Conservation (phyloP, 2,329 filamentous ascomycete species). For the Aspergillus udagawae region DNA sequence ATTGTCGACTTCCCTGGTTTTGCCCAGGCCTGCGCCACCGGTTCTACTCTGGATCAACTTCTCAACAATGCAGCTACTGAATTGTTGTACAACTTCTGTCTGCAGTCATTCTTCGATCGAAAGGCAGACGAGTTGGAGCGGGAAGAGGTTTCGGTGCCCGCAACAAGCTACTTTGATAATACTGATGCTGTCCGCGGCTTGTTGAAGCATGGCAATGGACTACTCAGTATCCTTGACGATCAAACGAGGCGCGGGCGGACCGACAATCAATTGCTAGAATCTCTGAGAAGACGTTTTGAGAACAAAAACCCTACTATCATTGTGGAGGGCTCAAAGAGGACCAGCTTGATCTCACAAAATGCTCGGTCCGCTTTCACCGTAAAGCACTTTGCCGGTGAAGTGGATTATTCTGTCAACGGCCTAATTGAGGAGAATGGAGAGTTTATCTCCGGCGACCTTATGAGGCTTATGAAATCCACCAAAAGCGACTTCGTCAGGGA, state of each 20-base stretch:
- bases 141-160: conserved; percentile 84
- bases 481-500: conserved; percentile 85
- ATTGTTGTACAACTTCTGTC: conserved; percentile 83
- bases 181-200: conserved; percentile 89
- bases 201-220: conserved; percentile 85
- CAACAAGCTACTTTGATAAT: conserved; percentile 97
- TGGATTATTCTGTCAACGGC: conserved; percentile 85
- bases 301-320: conserved; percentile 88
- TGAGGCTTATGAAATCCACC: conserved; percentile 86
- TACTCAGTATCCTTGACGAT: conserved; percentile 92
- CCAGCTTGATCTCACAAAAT: conserved; percentile 85
- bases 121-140: conserved; percentile 91
- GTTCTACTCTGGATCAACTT: conserved; percentile 83
- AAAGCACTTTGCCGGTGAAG: conserved; percentile 92
- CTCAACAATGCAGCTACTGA: conserved; percentile 93
- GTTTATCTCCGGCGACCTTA: conserved; percentile 88
- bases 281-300: conserved; percentile 86
- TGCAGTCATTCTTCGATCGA: conserved; percentile 93
- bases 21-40: conserved; percentile 75
- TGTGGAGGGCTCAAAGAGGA: conserved; percentile 73
- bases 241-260: conserved; percentile 86
- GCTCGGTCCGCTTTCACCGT: conserved; percentile 78
- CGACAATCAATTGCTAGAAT: conserved; percentile 86
- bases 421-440: conserved; percentile 95
- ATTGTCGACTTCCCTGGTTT: conserved; percentile 97